Percentiles rank a stretch among this genome's conserved stretches.
phyloP scores from a whole-genome alignment of 495 filamentous ascomycete genomes.

The Aspergillus sclerotioniger region DNA sequence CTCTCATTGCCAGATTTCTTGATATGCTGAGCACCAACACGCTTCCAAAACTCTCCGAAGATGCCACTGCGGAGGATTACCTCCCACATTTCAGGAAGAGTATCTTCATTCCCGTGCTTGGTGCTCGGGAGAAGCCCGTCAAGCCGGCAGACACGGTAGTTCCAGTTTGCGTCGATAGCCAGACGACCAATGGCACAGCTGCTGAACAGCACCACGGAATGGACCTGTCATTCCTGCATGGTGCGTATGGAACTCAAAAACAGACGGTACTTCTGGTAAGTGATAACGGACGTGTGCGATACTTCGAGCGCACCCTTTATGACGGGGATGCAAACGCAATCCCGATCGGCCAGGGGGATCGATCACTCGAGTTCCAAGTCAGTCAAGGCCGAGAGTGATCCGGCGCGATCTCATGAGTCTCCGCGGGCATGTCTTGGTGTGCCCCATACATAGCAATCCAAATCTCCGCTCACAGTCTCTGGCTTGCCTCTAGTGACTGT shows the following conservation, averaged over 20 bases:
- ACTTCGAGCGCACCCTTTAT: constrained; percentile 80
- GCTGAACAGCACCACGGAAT: constrained; percentile 11
- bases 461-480: not conserved
- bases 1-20: constrained; percentile 69
- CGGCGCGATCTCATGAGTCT: not conserved
- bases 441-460: not conserved
- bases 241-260: constrained; percentile 84
- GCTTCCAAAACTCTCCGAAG: constrained; percentile 57
- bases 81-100: constrained; percentile 68
- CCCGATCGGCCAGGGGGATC: constrained; percentile 58
- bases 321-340: constrained; percentile 64
- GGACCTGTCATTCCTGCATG: constrained; percentile 31
- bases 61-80: constrained; percentile 65
- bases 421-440: not conserved
- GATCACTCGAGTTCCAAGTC: constrained; percentile 40
- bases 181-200: constrained; percentile 3
- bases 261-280: constrained; percentile 85
- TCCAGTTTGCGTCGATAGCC: constrained; percentile 30
- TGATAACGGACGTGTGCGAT: constrained; percentile 71
- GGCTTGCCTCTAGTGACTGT: not conserved
- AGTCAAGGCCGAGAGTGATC: constrained; percentile 12
- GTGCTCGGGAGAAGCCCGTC: constrained; percentile 45
- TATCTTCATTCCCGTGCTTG: constrained; percentile 80
- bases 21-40: constrained; percentile 67
- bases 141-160: constrained; percentile 44